Percentiles rank a stretch among this genome's conserved stretches.
These are phyloP conservation scores for Trichoderma gamsii DNA, from an alignment of 495 filamentous ascomycete species.

Conservation along the genomic window DNA sequence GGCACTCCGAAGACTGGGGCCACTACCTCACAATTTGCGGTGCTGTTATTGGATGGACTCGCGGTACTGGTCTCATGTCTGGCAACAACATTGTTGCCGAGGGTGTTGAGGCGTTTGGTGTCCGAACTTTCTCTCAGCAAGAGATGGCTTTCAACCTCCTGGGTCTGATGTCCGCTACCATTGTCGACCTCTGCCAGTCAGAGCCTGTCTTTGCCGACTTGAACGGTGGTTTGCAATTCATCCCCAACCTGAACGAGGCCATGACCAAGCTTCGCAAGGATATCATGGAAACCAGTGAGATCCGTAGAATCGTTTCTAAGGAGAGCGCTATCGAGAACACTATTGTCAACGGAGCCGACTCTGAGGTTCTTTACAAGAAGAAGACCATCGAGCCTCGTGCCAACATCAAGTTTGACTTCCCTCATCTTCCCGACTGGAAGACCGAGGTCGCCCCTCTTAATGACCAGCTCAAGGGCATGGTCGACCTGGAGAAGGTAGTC, in stretches of 20 bases:
- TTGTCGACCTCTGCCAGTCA: constrained; percentile 91
- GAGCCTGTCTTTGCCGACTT: constrained; percentile 96
- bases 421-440: constrained; percentile 83
- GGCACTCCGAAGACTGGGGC: constrained; percentile 96
- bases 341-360: constrained; percentile 89
- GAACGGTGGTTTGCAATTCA: constrained; percentile 95
- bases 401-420: constrained; percentile 97
- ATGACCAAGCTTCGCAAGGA: constrained; percentile 87
- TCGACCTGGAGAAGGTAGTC: constrained; percentile 94
- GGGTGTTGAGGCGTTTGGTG: constrained; percentile 91
- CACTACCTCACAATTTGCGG: constrained; percentile 98
- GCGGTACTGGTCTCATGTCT: constrained; percentile 95
- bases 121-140: constrained; percentile 96
- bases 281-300: constrained; percentile 89
- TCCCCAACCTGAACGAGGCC: constrained; percentile 90
- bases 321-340: constrained; percentile 97
- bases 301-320: constrained; percentile 87
- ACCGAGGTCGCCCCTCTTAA: constrained; percentile 83
- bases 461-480: constrained; percentile 87
- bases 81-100: constrained; percentile 98
- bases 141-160: constrained; percentile 99
- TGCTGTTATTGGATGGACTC: constrained; percentile 98
- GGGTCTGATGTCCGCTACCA: constrained; percentile 87
- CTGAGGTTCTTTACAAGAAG: constrained; percentile 89
- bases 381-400: constrained; percentile 87